Evolutionary conservation across 345 rosid genomes (phyloP).

Genomic region (Melaleuca quinquenervia): DNA sequence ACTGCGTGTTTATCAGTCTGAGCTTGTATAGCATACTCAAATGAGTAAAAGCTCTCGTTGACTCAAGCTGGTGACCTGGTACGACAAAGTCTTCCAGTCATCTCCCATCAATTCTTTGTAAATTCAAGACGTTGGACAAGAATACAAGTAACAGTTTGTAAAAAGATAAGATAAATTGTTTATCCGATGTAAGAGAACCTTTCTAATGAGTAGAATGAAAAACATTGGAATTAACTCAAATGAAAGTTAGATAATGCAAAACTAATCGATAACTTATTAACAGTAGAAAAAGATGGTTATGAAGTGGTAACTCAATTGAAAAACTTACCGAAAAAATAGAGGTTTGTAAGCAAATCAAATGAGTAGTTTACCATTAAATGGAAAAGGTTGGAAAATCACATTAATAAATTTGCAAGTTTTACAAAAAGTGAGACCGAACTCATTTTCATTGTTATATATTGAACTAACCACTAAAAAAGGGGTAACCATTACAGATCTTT

Average conservation of each 20-base stretch:
- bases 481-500: too few relatives aligned
- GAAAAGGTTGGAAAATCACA: neutral
- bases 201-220: neutral
- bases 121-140: neutral
- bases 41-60: neutral
- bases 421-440: neutral
- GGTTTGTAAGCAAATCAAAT: neutral
- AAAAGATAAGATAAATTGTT: neutral
- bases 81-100: neutral
- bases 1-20: neutral
- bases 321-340: neutral
- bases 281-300: neutral
- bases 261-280: neutral
- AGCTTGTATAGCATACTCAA: neutral
- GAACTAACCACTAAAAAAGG: too few relatives aligned
- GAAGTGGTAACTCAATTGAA: neutral
- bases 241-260: neutral
- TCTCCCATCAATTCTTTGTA: neutral
- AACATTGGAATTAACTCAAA: neutral
- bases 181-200: neutral
- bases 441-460: neutral
- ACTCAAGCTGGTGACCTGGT: neutral
- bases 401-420: neutral
- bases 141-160: neutral
- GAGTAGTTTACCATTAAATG: neutral